phyloP scores from a whole-genome alignment of 305 asterid genomes.

The Ilex paraguariensis region DNA sequence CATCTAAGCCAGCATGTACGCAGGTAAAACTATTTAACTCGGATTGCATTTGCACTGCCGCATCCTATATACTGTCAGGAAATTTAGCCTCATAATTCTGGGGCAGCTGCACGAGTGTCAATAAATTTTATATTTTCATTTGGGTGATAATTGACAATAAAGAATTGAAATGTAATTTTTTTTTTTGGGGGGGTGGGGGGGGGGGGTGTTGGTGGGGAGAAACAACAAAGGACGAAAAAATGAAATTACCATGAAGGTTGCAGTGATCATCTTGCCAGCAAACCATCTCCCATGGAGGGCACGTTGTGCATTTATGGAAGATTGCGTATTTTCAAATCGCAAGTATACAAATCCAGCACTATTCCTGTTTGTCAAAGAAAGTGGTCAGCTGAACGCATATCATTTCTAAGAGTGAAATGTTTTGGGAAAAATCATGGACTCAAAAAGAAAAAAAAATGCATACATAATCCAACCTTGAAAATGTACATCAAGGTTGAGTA shows the following conservation, averaged over 20 bases:
- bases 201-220: neutral
- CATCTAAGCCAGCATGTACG: no score
- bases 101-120: conserved; percentile 34
- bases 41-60: neutral
- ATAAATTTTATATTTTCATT: neutral
- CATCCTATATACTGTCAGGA: conserved; percentile 40
- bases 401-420: no score
- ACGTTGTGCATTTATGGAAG: conserved; percentile 57
- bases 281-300: conserved; percentile 84
- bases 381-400: neutral
- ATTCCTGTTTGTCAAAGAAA: conserved; percentile 29
- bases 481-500: no score
- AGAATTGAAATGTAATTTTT: neutral
- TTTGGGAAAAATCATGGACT: no score
- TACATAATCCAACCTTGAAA: no score
- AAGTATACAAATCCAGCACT: conserved; percentile 65
- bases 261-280: conserved; percentile 80
- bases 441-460: no score
- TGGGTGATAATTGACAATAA: neutral
- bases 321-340: conserved; percentile 48
- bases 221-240: neutral
- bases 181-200: neutral
- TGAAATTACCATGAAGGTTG: conserved; percentile 51
- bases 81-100: conserved; percentile 48
- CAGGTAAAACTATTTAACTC: no score